Evolutionary conservation across 352 stramenopile genomes (phyloP), one percentile per base, ranked within the genome.

Genomic region (Globisporangium nodosum): DNA sequence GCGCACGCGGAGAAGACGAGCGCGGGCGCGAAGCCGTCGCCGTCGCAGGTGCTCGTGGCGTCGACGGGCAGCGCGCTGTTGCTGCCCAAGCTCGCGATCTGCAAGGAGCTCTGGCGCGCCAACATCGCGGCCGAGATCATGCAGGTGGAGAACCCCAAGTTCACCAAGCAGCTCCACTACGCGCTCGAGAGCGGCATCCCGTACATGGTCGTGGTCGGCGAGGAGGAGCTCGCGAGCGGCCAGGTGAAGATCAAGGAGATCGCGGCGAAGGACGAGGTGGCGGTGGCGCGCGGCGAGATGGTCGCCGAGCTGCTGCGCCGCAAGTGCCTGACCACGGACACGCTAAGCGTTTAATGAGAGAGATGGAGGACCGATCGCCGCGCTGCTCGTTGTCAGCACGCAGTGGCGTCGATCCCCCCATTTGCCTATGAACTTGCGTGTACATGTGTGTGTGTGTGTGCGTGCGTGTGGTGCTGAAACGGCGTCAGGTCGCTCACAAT

Each of bases 241-340:
- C 83, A 96, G 58, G 96, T 98, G 49, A 99, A 98, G 75, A 81
- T 99, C 49, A 99, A 99, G 76, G 91, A 98, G 69, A 96, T 99
- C 66, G 70, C 71, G 21, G 92, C 89, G 21, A 93, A 96, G 62
- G 95, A 99, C 61, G 90, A 98, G 55, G 67, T 88, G 53, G 88
- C 75, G 49, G 81, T 91, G 55, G 48, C 67, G 60, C 88, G 86
- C 61, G 79, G 60, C 48, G 78, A 92, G n/a, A 69, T 94, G 45
- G 76, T 93, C 51, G 70, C 69, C 9, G 83, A 91, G 65, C 65
- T 94, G 40, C 65, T 90, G 67, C 71, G 71, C 61, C 84, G 83
- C 57, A 74, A 76, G 60, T 91, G 84, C 57, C 63, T 64, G 45
- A 90, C 71, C 27, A 94, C 82, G 30, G 78, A 76, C 69, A 87